Evolutionary conservation across 495 filamentous ascomycete genomes (phyloP), one percentile per base, ranked within the genome.

Genomic region (Cenococcum geophilum): DNA sequence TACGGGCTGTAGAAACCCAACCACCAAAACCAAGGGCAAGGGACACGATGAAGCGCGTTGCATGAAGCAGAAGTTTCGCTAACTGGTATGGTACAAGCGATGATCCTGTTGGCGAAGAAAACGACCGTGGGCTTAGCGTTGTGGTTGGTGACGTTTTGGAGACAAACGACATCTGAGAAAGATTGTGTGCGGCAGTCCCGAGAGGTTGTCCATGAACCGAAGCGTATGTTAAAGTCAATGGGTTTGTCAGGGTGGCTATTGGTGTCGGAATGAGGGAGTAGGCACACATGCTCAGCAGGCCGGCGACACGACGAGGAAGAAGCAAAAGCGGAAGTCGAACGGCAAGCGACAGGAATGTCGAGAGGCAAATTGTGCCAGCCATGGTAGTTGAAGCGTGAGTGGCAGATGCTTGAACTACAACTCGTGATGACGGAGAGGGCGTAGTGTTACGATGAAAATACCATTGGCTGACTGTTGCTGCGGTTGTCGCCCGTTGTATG

Each of bases 381-480:
- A 96, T 81, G 16, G 90, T 91, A 22, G 87, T 88, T 11, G 82
- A 76, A 14, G 91, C 85, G 74, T 98, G 93, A 10, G 75, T 75
- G 51, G 95, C 72, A 23, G 91, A 92, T 18, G 92, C 92, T 55
- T 83, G 80, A 45, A 97, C 89, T 52, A 97, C 84, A 54, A 88
- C 84, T 51, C 81, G 79, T 0, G 88, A 89, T 2, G 87, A 83
- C 10, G 89, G 82, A 20, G 87, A 79, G 11, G 93, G 91, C 37
- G 84, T 83, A 22, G 84, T 82, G 57, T 95, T 85, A 55, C 93
- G 89, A 74, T 97, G 92, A 74, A 97, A 98, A 72, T 98, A 98
- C 93, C 93, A 98, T 72, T 98, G 95, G 20, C 87, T 92, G 37
- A 97, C 93, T 11, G 92, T 95, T 52, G 95, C 95, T 48, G 92